A percentile compares a stretch with the other conserved stretches of the same genome.
Evolutionary conservation across 371 early-diverging fungal species (phyloP).

Genomic region (Mortierella polycephala): DNA sequence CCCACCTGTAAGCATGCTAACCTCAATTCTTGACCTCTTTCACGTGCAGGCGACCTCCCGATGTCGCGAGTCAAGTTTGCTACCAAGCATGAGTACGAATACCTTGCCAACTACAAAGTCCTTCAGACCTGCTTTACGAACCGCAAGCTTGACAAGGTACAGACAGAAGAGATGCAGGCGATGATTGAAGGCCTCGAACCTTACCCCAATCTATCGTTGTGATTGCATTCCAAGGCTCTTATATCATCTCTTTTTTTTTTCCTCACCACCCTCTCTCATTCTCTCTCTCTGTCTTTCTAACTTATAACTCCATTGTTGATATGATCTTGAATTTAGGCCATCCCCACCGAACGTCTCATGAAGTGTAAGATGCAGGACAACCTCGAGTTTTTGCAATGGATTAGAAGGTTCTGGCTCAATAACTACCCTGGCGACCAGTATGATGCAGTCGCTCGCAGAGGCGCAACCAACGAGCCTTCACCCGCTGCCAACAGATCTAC

Average conservation of each 20-base stretch:
- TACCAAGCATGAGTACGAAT: constrained; percentile 94
- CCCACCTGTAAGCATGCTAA: background rate
- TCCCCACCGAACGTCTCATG: constrained; percentile 76
- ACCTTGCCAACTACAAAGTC: constrained; percentile 90
- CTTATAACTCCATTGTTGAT: too few species aligned
- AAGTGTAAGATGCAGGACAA: constrained; percentile 89
- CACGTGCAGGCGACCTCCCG: constrained; percentile 72
- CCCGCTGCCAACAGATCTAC: constrained; percentile 52
- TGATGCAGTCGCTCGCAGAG: constrained; percentile 75
- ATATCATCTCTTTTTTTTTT: background rate
- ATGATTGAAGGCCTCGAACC: background rate
- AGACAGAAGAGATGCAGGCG: background rate
- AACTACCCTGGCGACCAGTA: constrained; percentile 73
- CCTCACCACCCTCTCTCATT: background rate
- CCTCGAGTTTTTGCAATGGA: constrained; percentile 86
- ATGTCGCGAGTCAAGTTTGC: constrained; percentile 89
- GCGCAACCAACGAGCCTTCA: constrained; percentile 49
- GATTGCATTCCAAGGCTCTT: background rate
- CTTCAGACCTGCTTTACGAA: constrained; percentile 85
- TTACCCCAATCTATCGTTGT: background rate
- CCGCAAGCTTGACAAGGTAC: constrained; percentile 73
- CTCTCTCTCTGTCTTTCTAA: background rate
- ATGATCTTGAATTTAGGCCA: constrained; percentile 34
- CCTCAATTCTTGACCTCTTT: constrained; percentile 7
- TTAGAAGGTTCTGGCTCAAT: constrained; percentile 79